These are phyloP conservation scores for Carex pumila DNA, from an alignment of 176 grass and related monocot species.

Conservation along the genomic window DNA sequence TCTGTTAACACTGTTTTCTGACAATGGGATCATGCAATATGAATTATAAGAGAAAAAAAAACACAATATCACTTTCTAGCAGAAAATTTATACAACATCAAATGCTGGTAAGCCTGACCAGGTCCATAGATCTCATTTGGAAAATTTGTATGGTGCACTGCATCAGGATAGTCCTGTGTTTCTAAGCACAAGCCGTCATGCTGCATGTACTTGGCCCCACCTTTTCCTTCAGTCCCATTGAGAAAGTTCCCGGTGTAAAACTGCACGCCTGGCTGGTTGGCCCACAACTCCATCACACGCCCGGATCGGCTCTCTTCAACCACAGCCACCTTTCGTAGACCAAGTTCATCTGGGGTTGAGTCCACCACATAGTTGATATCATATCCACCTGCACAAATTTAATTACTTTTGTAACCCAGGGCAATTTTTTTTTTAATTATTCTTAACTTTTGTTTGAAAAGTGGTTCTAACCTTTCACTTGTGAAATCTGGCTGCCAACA, in stretches of 20 bases:
- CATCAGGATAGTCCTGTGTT: slow-evolving; percentile 71
- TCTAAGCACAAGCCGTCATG: slow-evolving; percentile 60
- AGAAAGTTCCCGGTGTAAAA: slow-evolving; percentile 70
- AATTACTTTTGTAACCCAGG: background rate
- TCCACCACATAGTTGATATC: slow-evolving; percentile 85
- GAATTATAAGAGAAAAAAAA: background rate
- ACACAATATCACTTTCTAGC: slow-evolving; percentile 9
- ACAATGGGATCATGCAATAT: background rate
- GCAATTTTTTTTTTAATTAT: background rate
- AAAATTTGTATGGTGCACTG: slow-evolving; percentile 52
- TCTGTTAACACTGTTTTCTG: background rate
- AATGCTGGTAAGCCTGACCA: slow-evolving; percentile 59
- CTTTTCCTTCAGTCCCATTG: slow-evolving; percentile 57
- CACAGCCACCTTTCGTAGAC: slow-evolving; percentile 60
- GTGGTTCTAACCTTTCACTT: slow-evolving; percentile 11
- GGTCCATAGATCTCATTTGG: slow-evolving; percentile 53
- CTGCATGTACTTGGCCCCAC: slow-evolving; percentile 38
- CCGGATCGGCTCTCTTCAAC: slow-evolving; percentile 45
- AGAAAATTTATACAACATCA: slow-evolving; percentile 86
- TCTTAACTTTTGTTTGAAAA: background rate
- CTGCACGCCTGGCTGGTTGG: slow-evolving; percentile 65
- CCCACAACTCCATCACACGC: slow-evolving; percentile 70
- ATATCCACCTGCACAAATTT: slow-evolving; percentile 30
- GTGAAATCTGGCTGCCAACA: slow-evolving; percentile 27
- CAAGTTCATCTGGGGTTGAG: slow-evolving; percentile 33